Evolutionary conservation across 169 alveolate genomes (phyloP), one percentile per base, ranked within the genome.

Genomic region (Plasmodium billcollinsi): DNA sequence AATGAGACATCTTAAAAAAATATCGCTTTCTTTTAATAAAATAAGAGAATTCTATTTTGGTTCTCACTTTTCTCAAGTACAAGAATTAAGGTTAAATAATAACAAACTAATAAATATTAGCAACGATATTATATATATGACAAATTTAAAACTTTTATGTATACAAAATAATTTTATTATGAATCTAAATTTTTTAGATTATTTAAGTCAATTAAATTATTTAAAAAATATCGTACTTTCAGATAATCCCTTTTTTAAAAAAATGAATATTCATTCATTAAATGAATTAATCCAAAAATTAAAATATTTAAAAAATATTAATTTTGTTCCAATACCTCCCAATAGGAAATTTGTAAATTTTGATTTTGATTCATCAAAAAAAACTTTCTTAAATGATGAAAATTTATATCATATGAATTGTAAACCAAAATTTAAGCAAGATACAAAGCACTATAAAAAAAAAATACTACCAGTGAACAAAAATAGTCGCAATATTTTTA

Each of bases 1-100:
- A 58, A 93, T 91, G 95, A 43, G 21, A 69, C 89, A 91, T 26
- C 86, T 93, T 47, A 67, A 66, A 63, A 93, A 93, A 73, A 91
- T 93, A 14, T 86, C 96, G 0, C 91, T 93, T 15, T 85, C 94
- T 63, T 91, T 89, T 74, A 93, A 93, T 74, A 76, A 11, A 39
- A 69, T 93, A 29, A 88, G 96, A 73, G 54, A 78, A 49, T 78
- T 78, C 26, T 78, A 71, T 66, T 78, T 78, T 66, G 78, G 89
- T 78, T 65, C 50, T 59, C 89, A 78, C 21, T 78, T 78, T 66
- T 33, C 78, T 14, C 65, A 66, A 52, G 65, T 78, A 6, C 80
- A 78, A 26, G 89, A 78, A 59, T 66, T 78, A 78, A 56, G 89
- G 33, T 65, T 78, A 78, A 78, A 78, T 70, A 29, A 18, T 54